Conservation (phyloP, 2,329 filamentous ascomycete genomes). For the Fusarium continuum region DNA sequence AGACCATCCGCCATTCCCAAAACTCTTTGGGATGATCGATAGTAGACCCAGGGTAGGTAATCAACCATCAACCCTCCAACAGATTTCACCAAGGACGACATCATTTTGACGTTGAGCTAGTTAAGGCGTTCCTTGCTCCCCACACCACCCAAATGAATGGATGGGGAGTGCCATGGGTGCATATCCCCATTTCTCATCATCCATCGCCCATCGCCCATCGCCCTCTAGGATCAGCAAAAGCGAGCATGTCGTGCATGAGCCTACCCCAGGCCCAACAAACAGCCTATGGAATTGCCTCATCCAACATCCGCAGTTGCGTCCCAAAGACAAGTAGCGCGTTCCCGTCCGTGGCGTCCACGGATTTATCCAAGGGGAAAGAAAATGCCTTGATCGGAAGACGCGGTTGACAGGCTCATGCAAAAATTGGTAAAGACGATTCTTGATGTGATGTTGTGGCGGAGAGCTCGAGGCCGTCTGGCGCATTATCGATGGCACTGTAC, state of each 20-base stretch:
- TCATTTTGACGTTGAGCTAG: constrained; percentile 30
- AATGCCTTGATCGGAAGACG: neutral
- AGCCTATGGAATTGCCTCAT: constrained; percentile 19
- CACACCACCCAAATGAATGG: constrained; percentile 28
- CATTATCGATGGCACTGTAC: neutral
- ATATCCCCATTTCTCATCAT: constrained; percentile 13
- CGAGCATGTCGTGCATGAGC: constrained; percentile 38
- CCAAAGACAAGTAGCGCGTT: constrained; percentile 5
- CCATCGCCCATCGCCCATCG: no score
- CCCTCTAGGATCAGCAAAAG: constrained; percentile 31
- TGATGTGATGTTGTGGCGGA: neutral
- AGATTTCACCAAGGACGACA: constrained; percentile 15
- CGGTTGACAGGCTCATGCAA: neutral
- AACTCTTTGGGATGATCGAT: constrained; percentile 2
- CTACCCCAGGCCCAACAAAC: constrained; percentile 25
- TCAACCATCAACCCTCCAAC: neutral
- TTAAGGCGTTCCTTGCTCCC: constrained; percentile 24
- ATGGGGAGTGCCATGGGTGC: neutral
- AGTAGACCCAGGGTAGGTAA: constrained; percentile 20
- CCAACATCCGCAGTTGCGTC: neutral
- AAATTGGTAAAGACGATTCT: neutral
- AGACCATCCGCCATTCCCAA: constrained; percentile 19
- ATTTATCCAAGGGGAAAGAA: neutral
- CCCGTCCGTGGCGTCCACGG: constrained; percentile 14
- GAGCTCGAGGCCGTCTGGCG: neutral